These are phyloP conservation scores for Rubia occidens DNA, from an alignment of 305 asterid genomes.

Conservation along the genomic window DNA sequence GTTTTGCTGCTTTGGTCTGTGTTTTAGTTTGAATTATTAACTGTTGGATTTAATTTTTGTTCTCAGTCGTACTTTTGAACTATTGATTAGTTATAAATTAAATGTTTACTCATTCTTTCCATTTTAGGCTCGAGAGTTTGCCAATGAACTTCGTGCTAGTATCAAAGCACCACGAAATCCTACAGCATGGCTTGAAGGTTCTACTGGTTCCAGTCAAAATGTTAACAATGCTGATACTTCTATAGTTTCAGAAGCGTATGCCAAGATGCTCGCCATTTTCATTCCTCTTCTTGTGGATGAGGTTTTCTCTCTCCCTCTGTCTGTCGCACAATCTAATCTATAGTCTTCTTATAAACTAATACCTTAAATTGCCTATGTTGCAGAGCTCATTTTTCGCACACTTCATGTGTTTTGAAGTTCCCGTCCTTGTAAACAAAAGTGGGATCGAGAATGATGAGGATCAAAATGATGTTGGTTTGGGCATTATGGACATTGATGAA, in stretches of 20 bases:
- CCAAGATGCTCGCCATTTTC: constrained; percentile 88
- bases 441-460: constrained; percentile 39
- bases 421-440: constrained; percentile 53
- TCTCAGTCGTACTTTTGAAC: background rate
- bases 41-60: background rate
- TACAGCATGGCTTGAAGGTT: constrained; percentile 92
- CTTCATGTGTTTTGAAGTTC: constrained; percentile 99
- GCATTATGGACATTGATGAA: constrained; percentile 85
- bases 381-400: constrained; percentile 99
- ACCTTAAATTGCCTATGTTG: constrained; percentile 20
- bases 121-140: constrained; percentile 94
- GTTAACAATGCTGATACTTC: constrained; percentile 86
- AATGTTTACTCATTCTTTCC: constrained; percentile 13
- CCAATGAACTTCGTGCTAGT: constrained; percentile 96
- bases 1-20: background rate
- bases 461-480: constrained; percentile 74
- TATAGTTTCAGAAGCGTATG: constrained; percentile 91
- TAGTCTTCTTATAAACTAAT: constrained; percentile 17
- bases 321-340: constrained; percentile 9
- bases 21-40: background rate
- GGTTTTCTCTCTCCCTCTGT: constrained; percentile 37
- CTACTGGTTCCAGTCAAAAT: constrained; percentile 72
- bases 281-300: constrained; percentile 97
- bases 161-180: constrained; percentile 90
- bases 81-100: constrained; percentile 4